A percentile compares a stretch with the other conserved stretches of the same genome.
Evolutionary conservation across 768 basidiomycete species (phyloP).

Genomic region (Asterophora lycoperdoides): DNA sequence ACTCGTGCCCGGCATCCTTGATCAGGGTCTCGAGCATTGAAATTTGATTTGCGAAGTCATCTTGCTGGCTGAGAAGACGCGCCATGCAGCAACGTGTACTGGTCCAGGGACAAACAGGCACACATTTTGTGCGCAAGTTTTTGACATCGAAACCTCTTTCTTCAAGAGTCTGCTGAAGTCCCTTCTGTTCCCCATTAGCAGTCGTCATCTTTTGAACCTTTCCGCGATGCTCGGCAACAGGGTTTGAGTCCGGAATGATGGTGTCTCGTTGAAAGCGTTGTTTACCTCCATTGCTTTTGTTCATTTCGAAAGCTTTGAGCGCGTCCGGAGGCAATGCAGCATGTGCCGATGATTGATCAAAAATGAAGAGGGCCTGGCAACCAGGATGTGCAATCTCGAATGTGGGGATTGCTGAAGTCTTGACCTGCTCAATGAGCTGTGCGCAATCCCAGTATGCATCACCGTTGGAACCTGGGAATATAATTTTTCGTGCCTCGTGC

Average conservation of each 20-base stretch:
- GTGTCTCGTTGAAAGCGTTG: slow-evolving; percentile 23
- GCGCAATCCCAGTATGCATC: slow-evolving; percentile 32
- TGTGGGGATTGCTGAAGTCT: slow-evolving; percentile 24
- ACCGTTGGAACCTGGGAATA: slow-evolving; percentile 26
- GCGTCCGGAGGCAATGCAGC: slow-evolving; percentile 26
- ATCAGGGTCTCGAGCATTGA: slow-evolving; percentile 31
- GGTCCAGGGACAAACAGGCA: slow-evolving; percentile 35
- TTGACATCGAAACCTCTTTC: slow-evolving; percentile 37
- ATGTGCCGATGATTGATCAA: slow-evolving; percentile 34
- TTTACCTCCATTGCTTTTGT: slow-evolving; percentile 26
- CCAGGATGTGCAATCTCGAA: slow-evolving; percentile 27
- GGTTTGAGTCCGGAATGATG: slow-evolving; percentile 26
- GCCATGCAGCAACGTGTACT: slow-evolving; percentile 31
- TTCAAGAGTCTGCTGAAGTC: slow-evolving; percentile 29
- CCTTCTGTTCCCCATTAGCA: slow-evolving; percentile 28
- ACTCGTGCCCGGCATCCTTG: slow-evolving; percentile 28
- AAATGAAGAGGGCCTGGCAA: slow-evolving; percentile 25
- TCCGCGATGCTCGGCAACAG: slow-evolving; percentile 20
- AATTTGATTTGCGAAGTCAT: slow-evolving; percentile 35
- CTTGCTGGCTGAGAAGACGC: slow-evolving; percentile 32
- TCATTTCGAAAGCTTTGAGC: slow-evolving; percentile 31
- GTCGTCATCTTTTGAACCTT: slow-evolving; percentile 34
- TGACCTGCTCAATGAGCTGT: slow-evolving; percentile 27
- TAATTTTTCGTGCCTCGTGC: slow-evolving; percentile 28
- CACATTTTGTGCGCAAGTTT: slow-evolving; percentile 30